Evolutionary conservation across 2,329 filamentous ascomycete genomes (phyloP).

Genomic region (Fonsecaea monophora): DNA sequence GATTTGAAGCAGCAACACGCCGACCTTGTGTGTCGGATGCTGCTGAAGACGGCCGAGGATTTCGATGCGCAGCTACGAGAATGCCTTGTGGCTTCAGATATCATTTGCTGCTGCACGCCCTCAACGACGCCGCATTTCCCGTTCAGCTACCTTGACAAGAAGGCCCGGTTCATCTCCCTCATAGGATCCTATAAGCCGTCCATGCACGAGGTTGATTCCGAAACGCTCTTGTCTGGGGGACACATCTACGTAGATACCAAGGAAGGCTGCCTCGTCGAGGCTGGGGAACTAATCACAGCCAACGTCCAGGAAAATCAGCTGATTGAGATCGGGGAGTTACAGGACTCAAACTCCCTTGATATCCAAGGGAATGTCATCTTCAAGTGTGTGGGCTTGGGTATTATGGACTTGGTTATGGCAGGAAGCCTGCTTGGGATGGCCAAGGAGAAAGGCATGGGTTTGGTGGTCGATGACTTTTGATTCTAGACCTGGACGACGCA

Average conservation of each 20-base stretch:
- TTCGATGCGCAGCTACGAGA: slow-evolving; percentile 43
- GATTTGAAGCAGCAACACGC: slow-evolving; percentile 49
- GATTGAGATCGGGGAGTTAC: slow-evolving; percentile 53
- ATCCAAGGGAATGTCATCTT: slow-evolving; percentile 53
- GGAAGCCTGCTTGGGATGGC: slow-evolving; percentile 51
- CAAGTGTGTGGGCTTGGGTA: slow-evolving; percentile 59
- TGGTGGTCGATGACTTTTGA: slow-evolving; percentile 49
- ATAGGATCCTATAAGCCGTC: slow-evolving; percentile 63
- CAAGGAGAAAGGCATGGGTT: slow-evolving; percentile 44
- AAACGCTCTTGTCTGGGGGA: slow-evolving; percentile 60
- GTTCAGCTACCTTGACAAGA: slow-evolving; percentile 46
- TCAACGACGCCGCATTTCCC: slow-evolving; percentile 54
- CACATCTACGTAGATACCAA: slow-evolving; percentile 63
- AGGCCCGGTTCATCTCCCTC: slow-evolving; percentile 56
- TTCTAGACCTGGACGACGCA: neutral
- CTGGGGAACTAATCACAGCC: slow-evolving; percentile 52
- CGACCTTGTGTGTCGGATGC: slow-evolving; percentile 42
- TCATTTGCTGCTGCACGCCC: slow-evolving; percentile 60
- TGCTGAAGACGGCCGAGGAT: slow-evolving; percentile 68
- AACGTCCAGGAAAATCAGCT: slow-evolving; percentile 47
- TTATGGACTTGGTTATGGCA: slow-evolving; percentile 59
- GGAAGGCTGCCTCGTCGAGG: slow-evolving; percentile 60
- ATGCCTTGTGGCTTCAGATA: slow-evolving; percentile 48
- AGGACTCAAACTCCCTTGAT: slow-evolving; percentile 35
- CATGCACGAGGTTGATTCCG: slow-evolving; percentile 59